Conservation (phyloP, 2,329 filamentous ascomycete genomes). For the Aspergillus costaricaensis region DNA sequence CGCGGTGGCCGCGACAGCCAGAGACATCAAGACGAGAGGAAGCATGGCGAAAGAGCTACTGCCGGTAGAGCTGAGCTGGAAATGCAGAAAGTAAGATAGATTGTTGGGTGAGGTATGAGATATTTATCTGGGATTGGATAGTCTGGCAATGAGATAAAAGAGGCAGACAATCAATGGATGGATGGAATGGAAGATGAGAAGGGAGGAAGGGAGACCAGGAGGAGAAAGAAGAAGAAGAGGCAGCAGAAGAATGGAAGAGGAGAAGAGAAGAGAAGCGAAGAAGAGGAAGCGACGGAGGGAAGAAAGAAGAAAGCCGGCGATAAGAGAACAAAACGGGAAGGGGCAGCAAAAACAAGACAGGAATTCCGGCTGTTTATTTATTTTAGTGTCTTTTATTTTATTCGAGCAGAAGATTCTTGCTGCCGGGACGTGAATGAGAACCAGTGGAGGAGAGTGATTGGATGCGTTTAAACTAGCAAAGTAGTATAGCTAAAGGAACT, state of each 20-base stretch:
- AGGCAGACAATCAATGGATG: neutral
- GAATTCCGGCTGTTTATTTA: conserved; percentile 5
- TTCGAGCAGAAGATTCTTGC: too few relatives aligned
- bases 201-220: neutral
- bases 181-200: neutral
- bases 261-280: neutral
- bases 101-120: neutral
- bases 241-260: neutral
- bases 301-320: conserved; percentile 1
- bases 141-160: conserved; percentile 6
- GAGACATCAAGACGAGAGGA: conserved; percentile 11
- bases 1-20: conserved; percentile 11
- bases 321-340: conserved; percentile 2
- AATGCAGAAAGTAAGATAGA: neutral
- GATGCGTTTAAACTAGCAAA: too few relatives aligned
- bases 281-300: neutral
- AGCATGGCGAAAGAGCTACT: conserved; percentile 1
- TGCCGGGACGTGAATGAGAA: conserved; percentile 1
- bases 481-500: too few relatives aligned
- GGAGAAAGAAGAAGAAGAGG: neutral
- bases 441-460: neutral
- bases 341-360: neutral
- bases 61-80: neutral
- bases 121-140: neutral
- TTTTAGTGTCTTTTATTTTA: neutral